These are phyloP conservation scores for Mariannaea elegans DNA, from an alignment of 2,329 filamentous ascomycete species.

Conservation along the genomic window DNA sequence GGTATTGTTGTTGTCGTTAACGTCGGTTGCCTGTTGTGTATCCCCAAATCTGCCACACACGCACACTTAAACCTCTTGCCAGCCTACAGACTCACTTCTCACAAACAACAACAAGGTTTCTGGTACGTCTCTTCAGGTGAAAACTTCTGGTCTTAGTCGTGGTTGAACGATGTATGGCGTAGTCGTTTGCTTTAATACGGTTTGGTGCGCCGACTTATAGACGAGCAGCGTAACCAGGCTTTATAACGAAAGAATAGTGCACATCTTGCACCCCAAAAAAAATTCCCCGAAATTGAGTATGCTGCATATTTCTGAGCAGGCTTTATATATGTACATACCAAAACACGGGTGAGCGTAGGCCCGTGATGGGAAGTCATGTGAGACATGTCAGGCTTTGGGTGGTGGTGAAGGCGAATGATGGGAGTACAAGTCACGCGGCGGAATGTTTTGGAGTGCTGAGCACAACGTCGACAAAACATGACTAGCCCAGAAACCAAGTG, in stretches of 20 bases:
- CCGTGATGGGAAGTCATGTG: constrained; percentile 23
- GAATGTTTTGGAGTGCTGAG: constrained; percentile 7
- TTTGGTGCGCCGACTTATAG: background rate
- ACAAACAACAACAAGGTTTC: background rate
- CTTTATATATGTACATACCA: constrained; percentile 3
- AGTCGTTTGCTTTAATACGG: background rate
- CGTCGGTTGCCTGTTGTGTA: background rate
- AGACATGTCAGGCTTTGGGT: constrained; percentile 12
- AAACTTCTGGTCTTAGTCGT: no score
- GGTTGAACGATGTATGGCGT: background rate
- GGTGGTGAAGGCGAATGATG: constrained; percentile 15
- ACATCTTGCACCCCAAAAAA: constrained; percentile 4
- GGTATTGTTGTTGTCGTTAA: background rate
- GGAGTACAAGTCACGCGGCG: constrained; percentile 12
- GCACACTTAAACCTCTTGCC: background rate
- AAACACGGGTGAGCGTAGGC: background rate
- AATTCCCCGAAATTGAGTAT: background rate
- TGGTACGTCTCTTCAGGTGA: background rate
- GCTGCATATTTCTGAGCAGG: background rate
- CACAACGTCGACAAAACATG: constrained; percentile 12
- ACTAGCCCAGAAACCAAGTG: constrained; percentile 13
- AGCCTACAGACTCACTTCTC: background rate
- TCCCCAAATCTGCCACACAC: background rate
- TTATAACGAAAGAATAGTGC: constrained; percentile 2
- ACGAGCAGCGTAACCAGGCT: background rate